Base-by-base conservation (phyloP, 2,329 filamentous ascomycete species). In the Orbilia blumenaviensis region DNA sequence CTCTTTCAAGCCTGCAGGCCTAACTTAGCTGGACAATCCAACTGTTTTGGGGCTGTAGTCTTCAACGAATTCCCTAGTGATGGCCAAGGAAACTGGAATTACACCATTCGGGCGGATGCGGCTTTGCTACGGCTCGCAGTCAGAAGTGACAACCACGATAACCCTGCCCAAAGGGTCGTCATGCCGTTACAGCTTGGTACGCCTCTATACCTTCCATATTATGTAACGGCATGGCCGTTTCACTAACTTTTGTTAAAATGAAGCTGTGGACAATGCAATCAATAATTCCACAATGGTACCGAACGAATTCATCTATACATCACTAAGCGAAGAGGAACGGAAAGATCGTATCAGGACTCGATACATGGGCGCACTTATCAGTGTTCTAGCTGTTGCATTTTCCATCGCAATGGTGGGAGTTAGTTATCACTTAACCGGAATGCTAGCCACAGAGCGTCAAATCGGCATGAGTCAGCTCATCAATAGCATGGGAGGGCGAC, bases 401-500 rank as follows among this genome's bases (percentile, higher is more conserved):
- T 89, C 96, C 80, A 88, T 93, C 58, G 91, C 89, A 18, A 87
- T 95, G 66, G 89, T 95, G 50, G 92, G 92, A 66, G 88, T 97
- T 25, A 90, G 90, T 38, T 97, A 97, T 81, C 93, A 97, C 80
- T 85, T 96, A 68, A 92, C 92, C 0, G 94, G 94, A 7, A 89
- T 94, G 80, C 90, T 96, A 81, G 93, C 94, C 6, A 89, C 90
- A 1, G 94, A 97, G 83, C 86, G 94, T 67, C 94, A 97, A 84
- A 86, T 89, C 14, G 94, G 93, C 71, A 95, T 97, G 87, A 92
- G 92, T 3, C 92, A 93, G 78, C 85, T 97, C 27, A 89, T 97
- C 46, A 94, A 97, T 83, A 91, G 92, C 66, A 97, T 96, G 92
- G 94, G 95, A 86, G 91, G 92, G 0, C 92, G 92, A 66, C 86